Evolutionary conservation across 129 eudicot species (phyloP).

Genomic region (Helichrysum umbraculigerum): DNA sequence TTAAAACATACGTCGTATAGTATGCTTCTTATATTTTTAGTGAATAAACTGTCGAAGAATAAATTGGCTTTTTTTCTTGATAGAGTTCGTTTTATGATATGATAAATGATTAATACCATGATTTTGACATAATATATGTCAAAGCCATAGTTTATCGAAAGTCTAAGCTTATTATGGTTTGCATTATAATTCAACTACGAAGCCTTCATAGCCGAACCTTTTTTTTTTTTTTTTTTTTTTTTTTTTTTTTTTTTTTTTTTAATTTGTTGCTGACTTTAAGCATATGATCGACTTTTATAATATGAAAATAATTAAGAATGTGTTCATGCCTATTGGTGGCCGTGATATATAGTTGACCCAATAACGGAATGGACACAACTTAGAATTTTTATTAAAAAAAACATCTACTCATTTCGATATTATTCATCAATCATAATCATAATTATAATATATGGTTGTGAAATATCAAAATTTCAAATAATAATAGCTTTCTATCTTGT

Average conservation of each 20-base stretch:
- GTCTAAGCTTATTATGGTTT: neutral
- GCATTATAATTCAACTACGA: neutral
- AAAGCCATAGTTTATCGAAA: conserved; percentile 8
- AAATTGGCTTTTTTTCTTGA: no score
- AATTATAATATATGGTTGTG: no score
- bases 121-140: neutral
- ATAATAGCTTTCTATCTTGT: no score
- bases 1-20: no score
- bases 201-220: conserved; percentile 14
- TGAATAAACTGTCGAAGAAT: no score
- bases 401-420: neutral
- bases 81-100: no score
- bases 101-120: no score
- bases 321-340: neutral
- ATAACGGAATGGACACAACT: conserved; percentile 10
- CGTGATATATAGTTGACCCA: conserved; percentile 26
- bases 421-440: neutral
- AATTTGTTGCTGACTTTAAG: conserved; percentile 24
- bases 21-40: no score
- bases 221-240: no score
- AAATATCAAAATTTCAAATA: no score
- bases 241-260: no score
- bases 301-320: neutral
- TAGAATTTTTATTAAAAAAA: neutral
- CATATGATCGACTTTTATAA: conserved; percentile 4